Conservation (phyloP, 2,329 filamentous ascomycete species). For the Alternaria sp. region DNA sequence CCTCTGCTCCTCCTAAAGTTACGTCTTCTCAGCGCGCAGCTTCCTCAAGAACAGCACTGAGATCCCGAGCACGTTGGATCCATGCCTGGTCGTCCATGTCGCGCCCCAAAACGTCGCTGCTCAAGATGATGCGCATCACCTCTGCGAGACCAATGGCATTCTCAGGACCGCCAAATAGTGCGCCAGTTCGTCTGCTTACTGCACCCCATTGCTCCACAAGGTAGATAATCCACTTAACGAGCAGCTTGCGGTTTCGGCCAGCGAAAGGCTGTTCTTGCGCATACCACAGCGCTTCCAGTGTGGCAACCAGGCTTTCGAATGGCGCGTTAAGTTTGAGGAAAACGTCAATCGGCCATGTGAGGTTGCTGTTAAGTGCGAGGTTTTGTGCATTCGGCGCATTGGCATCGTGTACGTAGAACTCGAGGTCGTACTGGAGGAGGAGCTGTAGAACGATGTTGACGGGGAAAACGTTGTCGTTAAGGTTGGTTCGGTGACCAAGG, state of each 20-base stretch:
- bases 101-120: slow-evolving; percentile 49
- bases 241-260: slow-evolving; percentile 59
- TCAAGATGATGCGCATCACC: slow-evolving; percentile 50
- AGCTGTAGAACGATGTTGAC: slow-evolving; percentile 51
- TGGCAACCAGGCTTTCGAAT: slow-evolving; percentile 65
- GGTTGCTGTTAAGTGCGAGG: slow-evolving; percentile 28
- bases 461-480: slow-evolving; percentile 63
- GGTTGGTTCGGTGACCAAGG: slow-evolving; percentile 62
- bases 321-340: slow-evolving; percentile 69
- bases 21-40: slow-evolving; percentile 28
- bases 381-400: slow-evolving; percentile 17
- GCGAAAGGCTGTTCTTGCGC: slow-evolving; percentile 70
- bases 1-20: background rate
- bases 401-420: slow-evolving; percentile 56
- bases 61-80: slow-evolving; percentile 36
- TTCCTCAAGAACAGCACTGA: slow-evolving; percentile 37
- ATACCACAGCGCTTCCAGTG: slow-evolving; percentile 71
- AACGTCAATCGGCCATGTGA: slow-evolving; percentile 68
- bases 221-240: slow-evolving; percentile 68
- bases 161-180: slow-evolving; percentile 66
- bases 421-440: slow-evolving; percentile 51
- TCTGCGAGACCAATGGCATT: slow-evolving; percentile 57
- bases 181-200: slow-evolving; percentile 60
- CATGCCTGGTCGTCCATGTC: slow-evolving; percentile 45
- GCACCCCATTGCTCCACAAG: slow-evolving; percentile 67